Conservation (phyloP, 2,329 filamentous ascomycete genomes). For the Aspergillus hiratsukae region DNA sequence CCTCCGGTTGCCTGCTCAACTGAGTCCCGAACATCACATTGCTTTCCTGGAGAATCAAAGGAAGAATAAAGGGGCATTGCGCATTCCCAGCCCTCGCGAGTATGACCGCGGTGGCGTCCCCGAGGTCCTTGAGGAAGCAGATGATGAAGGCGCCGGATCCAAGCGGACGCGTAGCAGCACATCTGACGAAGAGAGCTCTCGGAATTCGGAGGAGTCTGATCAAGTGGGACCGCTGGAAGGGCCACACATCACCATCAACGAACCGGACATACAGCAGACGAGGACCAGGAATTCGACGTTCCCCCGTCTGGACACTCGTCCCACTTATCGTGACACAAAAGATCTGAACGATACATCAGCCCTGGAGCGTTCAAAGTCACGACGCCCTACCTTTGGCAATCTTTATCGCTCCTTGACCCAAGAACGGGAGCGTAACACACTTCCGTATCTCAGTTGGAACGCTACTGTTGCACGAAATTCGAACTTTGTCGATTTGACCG, state of each 20-base stretch:
- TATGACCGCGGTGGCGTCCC: slow-evolving; percentile 78
- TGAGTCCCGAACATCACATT: slow-evolving; percentile 73
- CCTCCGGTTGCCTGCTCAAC: slow-evolving; percentile 49
- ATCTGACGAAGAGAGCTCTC: slow-evolving; percentile 12
- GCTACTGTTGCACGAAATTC: slow-evolving; percentile 92
- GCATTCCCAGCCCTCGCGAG: slow-evolving; percentile 88
- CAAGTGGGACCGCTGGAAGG: slow-evolving; percentile 25
- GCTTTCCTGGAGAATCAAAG: slow-evolving; percentile 82
- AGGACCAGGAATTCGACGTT: slow-evolving; percentile 34
- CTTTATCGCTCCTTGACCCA: slow-evolving; percentile 35
- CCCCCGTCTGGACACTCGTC: slow-evolving; percentile 35
- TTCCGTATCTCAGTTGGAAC: slow-evolving; percentile 91
- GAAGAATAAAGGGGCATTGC: slow-evolving; percentile 67
- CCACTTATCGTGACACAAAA: slow-evolving; percentile 28
- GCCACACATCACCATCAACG: slow-evolving; percentile 46
- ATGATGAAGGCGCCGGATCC: slow-evolving; percentile 25
- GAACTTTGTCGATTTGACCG: slow-evolving; percentile 78
- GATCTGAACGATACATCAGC: slow-evolving; percentile 25
- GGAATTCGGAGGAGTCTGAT: slow-evolving; percentile 18
- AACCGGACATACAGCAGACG: slow-evolving; percentile 36
- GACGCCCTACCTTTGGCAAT: slow-evolving; percentile 27
- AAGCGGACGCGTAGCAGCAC: slow-evolving; percentile 20
- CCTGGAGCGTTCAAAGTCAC: slow-evolving; percentile 21
- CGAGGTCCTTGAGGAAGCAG: slow-evolving; percentile 50
- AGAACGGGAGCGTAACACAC: slow-evolving; percentile 46